These are phyloP conservation scores for Serendipita vermifera DNA, from an alignment of 768 basidiomycete species.

Conservation along the genomic window DNA sequence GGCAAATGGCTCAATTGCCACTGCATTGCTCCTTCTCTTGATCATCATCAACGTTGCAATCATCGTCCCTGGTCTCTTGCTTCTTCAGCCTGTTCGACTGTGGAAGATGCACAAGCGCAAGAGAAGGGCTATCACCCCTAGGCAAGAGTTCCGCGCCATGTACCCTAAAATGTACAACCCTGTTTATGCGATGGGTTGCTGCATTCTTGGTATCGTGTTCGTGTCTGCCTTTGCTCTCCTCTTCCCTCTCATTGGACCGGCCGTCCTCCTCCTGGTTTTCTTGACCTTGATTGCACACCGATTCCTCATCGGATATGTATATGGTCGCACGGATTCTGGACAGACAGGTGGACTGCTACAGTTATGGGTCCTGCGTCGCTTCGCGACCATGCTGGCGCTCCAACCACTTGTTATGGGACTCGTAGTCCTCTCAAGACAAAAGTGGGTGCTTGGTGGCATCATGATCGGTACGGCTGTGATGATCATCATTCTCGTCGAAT, in stretches of 20 bases:
- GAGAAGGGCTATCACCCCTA: conserved; percentile 52
- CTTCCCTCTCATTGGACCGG: conserved; percentile 64
- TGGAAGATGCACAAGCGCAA: conserved; percentile 45
- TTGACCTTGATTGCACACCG: conserved; percentile 65
- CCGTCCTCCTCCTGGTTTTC: conserved; percentile 50
- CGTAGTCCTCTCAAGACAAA: conserved; percentile 47
- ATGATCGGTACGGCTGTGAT: conserved; percentile 42
- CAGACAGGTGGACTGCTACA: conserved; percentile 64
- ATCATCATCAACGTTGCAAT: conserved; percentile 53
- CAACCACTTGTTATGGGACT: conserved; percentile 68
- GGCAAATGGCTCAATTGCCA: conserved; percentile 60
- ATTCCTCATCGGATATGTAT: conserved; percentile 66
- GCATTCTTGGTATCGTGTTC: conserved; percentile 55
- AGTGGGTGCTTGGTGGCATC: conserved; percentile 63
- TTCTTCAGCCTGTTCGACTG: conserved; percentile 58
- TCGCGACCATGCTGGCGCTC: conserved; percentile 55
- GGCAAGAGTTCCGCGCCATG: conserved; percentile 65
- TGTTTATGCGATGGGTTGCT: conserved; percentile 50
- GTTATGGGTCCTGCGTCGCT: conserved; percentile 60
- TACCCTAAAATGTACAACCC: conserved; percentile 63
- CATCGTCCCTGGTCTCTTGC: conserved; percentile 52
- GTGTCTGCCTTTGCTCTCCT: conserved; percentile 60
- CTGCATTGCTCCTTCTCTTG: conserved; percentile 45
- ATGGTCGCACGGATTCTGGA: conserved; percentile 48
- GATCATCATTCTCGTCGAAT: conserved; percentile 48